A percentile compares a stretch with the other conserved stretches of the same genome.
Conservation (phyloP, 2,329 filamentous ascomycete species). For the Ophiocordyceps polyrhachis-furcata region DNA sequence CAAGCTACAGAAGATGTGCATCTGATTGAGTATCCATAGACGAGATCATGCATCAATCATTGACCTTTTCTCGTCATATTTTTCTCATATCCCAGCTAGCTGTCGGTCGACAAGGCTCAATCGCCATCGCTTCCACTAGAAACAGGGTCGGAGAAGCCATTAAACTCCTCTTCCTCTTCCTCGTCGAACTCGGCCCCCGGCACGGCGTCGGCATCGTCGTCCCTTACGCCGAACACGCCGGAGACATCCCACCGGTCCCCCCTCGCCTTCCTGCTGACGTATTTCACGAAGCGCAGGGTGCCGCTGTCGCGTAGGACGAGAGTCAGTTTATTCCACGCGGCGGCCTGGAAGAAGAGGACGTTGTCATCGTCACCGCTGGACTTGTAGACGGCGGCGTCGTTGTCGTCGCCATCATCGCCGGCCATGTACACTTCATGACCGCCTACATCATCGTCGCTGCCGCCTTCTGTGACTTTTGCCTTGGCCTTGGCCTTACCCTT, state of each 20-base stretch:
- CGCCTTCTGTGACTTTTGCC: conserved; percentile 6
- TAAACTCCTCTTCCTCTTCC: conserved; percentile 39
- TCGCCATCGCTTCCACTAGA: conserved; percentile 18
- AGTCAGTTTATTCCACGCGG: conserved; percentile 75
- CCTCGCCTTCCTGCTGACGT: conserved; percentile 63
- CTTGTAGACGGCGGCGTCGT: conserved; percentile 76
- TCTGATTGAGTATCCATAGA: too few relatives aligned
- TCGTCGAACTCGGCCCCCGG: conserved; percentile 25
- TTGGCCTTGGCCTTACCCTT: conserved; percentile 12
- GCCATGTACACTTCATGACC: conserved; percentile 91
- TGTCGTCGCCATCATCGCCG: conserved; percentile 30
- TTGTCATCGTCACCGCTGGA: conserved; percentile 57
- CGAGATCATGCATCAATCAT: too few relatives aligned
- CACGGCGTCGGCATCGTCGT: conserved; percentile 25
- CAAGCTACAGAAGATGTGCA: too few relatives aligned
- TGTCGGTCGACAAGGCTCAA: conserved; percentile 4
- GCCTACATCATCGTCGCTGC: conserved; percentile 39
- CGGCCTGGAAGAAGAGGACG: conserved; percentile 43
- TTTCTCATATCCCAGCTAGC: neutral
- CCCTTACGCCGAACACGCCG: conserved; percentile 56
- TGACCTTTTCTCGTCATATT: neutral
- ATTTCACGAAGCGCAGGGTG: conserved; percentile 87
- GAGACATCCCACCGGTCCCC: conserved; percentile 89
- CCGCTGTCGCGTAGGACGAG: conserved; percentile 78
- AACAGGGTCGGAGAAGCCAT: conserved; percentile 31